Percentiles rank a stretch among this genome's conserved stretches.
phyloP scores from a whole-genome alignment of 2,329 filamentous ascomycete species.

The Aspergillus latus region DNA sequence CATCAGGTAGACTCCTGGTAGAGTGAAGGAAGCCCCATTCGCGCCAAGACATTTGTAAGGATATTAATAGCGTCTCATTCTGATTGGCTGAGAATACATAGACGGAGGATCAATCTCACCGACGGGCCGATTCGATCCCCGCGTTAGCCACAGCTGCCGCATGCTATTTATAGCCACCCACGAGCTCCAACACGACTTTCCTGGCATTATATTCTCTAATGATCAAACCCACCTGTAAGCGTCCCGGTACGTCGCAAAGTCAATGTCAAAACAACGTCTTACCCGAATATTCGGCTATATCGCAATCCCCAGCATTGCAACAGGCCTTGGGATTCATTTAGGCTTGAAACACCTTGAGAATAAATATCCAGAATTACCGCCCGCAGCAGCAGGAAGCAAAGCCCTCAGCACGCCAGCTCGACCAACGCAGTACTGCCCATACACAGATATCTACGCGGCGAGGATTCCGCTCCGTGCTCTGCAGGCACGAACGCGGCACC shows the following conservation, averaged over 20 bases:
- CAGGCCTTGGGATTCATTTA: background rate
- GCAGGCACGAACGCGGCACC: background rate
- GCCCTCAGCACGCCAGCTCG: background rate
- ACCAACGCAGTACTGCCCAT: background rate
- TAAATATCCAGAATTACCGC: background rate
- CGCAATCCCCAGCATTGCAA: background rate
- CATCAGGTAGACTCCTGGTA: no score
- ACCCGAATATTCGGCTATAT: background rate
- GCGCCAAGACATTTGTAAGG: no score
- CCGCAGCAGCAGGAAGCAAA: background rate
- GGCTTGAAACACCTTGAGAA: background rate
- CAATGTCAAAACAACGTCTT: background rate
- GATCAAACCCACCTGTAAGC: no score
- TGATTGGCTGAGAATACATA: background rate
- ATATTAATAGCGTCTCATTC: no score
- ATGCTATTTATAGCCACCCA: background rate
- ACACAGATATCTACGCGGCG: background rate
- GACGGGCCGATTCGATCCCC: background rate
- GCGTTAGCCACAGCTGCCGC: no score
- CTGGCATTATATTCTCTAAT: no score
- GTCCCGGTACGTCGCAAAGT: no score
- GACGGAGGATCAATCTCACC: background rate
- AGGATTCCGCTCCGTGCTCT: background rate
- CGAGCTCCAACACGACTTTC: background rate
- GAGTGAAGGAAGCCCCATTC: no score